Evolutionary conservation across 805 yeast genomes (phyloP).

Genomic region (Candida quercuum): DNA sequence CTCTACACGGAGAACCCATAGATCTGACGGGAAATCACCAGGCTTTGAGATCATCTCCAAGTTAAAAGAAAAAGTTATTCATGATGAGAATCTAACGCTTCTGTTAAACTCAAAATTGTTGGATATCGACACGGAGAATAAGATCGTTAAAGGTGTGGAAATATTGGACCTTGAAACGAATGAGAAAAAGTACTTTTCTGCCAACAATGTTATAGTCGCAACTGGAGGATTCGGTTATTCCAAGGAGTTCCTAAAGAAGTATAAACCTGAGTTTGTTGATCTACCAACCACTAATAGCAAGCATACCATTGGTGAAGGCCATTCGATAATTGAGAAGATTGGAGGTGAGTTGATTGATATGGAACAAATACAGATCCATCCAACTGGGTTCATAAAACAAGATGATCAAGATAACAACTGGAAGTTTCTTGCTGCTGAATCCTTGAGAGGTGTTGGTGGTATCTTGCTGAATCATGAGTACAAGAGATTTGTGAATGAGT

Average conservation of each 20-base stretch:
- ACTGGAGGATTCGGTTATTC: conserved; percentile 54
- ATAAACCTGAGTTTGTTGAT: conserved; percentile 39
- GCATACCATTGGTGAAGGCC: conserved; percentile 58
- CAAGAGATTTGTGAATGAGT: conserved; percentile 48
- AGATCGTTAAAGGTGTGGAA: conserved; percentile 36
- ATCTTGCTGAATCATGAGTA: conserved; percentile 38
- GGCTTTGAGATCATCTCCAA: conserved; percentile 53
- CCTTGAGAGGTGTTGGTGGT: conserved; percentile 57
- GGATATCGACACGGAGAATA: conserved; percentile 22
- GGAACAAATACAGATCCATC: conserved; percentile 58
- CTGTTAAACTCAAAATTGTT: conserved; percentile 34
- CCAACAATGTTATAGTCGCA: conserved; percentile 40
- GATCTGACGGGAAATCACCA: conserved; percentile 61
- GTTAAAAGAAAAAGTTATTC: conserved; percentile 33
- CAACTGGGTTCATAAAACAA: conserved; percentile 53
- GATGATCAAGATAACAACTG: conserved; percentile 34
- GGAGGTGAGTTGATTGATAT: conserved; percentile 49
- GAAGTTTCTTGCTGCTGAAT: conserved; percentile 58
- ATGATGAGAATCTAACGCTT: conserved; percentile 29
- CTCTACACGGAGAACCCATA: conserved; percentile 73
- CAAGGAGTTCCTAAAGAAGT: conserved; percentile 32
- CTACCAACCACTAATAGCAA: conserved; percentile 54
- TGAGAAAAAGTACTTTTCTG: conserved; percentile 17
- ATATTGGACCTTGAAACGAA: conserved; percentile 28
- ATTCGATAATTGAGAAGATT: conserved; percentile 37